Evolutionary conservation across 2,329 filamentous ascomycete genomes (phyloP), one percentile per base, ranked within the genome.

Genomic region (Aspergillus sp.): DNA sequence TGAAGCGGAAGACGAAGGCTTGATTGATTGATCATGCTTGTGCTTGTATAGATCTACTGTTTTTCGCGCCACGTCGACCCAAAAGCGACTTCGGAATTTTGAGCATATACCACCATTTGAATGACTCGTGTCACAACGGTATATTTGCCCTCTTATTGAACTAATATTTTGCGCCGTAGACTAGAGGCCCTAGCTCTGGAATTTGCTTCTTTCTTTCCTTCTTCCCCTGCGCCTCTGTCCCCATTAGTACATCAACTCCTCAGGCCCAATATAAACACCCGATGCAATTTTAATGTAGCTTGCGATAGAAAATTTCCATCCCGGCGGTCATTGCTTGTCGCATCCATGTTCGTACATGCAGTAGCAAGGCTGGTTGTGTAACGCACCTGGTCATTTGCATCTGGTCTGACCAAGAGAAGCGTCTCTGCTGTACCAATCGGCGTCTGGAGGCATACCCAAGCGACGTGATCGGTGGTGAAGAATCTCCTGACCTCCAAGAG

Each of bases 1-100:
- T 80, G 55, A 80, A 80, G 62, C 73, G 69, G 52, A 77, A 76
- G 66, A 68, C 70, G 30, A 53, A 59, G 39, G 57, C 36, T 32
- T 61, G 53, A 58, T 48, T 22, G 13, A 22, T 15, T 20, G 11
- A 24, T 20, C 20, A 36, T 36, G 12, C 17, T 45, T 48, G 44
- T 48, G 13, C 17, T 34, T 51, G 48, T 51, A 32, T 32, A 32
- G 15, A 18, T 20, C 34, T 18, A 34, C 26, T 20, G 20, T 30
- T 48, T 34, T 13, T 34, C 26, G 30, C 26, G 24, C 22, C 43
- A 30, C 20, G 43, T 30, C 43, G 22, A n/a, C 34, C 34, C 8
- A n/a, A 15, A 20, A 22, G 30, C 50, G 41, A 34, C 41, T 38
- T 38, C 18, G 18, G 41, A 11, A 32, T 45, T 45, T 34, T 17